These are phyloP conservation scores for Skeletonema marinoi DNA, from an alignment of 108 stramenopile genomes.

Conservation along the genomic window DNA sequence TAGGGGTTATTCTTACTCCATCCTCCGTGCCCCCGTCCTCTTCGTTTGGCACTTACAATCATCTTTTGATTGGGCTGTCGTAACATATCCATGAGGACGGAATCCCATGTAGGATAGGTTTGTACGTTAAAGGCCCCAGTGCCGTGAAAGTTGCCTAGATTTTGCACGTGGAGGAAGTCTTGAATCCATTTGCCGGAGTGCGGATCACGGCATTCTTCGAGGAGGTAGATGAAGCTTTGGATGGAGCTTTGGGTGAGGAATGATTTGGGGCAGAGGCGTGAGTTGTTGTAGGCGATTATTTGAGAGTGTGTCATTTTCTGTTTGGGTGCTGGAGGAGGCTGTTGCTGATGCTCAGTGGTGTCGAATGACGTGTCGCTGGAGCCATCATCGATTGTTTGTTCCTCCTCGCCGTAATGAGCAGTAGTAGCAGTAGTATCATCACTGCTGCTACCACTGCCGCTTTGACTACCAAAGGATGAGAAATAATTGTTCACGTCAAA, in stretches of 20 bases:
- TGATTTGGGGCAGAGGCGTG: slow-evolving; percentile 38
- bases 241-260: slow-evolving; percentile 81
- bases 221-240: slow-evolving; percentile 78
- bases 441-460: not conserved
- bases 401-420: not conserved
- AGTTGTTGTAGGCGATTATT: slow-evolving; percentile 37
- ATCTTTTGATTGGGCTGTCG: slow-evolving; percentile 54
- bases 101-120: slow-evolving; percentile 66
- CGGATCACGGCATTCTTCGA: slow-evolving; percentile 73
- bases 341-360: not conserved
- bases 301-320: slow-evolving; percentile 7
- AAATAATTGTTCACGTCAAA: slow-evolving; percentile 31
- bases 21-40: slow-evolving; percentile 48
- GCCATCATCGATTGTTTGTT: not conserved
- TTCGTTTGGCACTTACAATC: slow-evolving; percentile 56
- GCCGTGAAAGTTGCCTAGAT: slow-evolving; percentile 76
- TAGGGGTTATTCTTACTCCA: slow-evolving; percentile 71
- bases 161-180: slow-evolving; percentile 39
- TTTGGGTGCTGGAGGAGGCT: not conserved
- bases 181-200: slow-evolving; percentile 47
- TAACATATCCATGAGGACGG: slow-evolving; percentile 63
- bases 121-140: slow-evolving; percentile 75
- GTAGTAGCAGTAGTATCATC: not conserved
- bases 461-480: slow-evolving; percentile 9
- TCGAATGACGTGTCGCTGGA: not conserved